Evolutionary conservation across 2,329 filamentous ascomycete genomes (phyloP), one percentile per base, ranked within the genome.

Genomic region (Cladosporium sp.): DNA sequence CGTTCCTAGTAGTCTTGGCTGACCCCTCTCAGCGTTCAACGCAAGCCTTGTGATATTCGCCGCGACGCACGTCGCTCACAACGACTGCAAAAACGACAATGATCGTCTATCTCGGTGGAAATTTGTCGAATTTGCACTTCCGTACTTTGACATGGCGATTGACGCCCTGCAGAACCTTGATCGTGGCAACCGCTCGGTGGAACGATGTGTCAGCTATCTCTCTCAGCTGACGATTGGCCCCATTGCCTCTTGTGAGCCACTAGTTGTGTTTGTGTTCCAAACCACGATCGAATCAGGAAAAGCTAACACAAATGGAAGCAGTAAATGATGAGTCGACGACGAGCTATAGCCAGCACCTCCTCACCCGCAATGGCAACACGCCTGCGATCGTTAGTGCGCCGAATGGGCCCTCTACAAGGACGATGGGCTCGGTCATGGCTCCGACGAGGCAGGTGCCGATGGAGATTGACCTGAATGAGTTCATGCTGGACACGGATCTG

Each of bases 181-280:
- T 40, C 38, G 38, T 40, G 38, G 38, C 38, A 40, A 40, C 13
- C 38, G 38, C 38, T 40, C 13, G 38, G 38, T 40, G 38, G 38
- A 40, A 22, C 38, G 38, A 19, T 40, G 38, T 13, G 38, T 40
- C 18, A 22, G 38, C 38, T 40, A 40, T 40, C 38, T 40, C 18
- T 40, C 38, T 20, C 38, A 40, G 38, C 19, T 40, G 18, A 40
- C 18, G 20, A 40, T 40, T 22, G 9, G 20, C 18, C 38, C 38
- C 8, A 40, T 40, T 11, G n/a, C 18, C 38, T 40, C 38, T 22
- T 40, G 38, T 40, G 19, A 40, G 38, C 38, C 7, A 40, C 19
- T 12, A 22, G 12, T 22, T 19, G n/a, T n/a, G n/a, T n/a, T n/a
- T n/a, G 22, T 8, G 18, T 22, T 40, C 18, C 3, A 8, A 40